A percentile compares a stretch with the other conserved stretches of the same genome.
These are phyloP conservation scores for Candida pseudoviswanathii DNA, from an alignment of 1,139 yeast genomes.

Conservation along the genomic window DNA sequence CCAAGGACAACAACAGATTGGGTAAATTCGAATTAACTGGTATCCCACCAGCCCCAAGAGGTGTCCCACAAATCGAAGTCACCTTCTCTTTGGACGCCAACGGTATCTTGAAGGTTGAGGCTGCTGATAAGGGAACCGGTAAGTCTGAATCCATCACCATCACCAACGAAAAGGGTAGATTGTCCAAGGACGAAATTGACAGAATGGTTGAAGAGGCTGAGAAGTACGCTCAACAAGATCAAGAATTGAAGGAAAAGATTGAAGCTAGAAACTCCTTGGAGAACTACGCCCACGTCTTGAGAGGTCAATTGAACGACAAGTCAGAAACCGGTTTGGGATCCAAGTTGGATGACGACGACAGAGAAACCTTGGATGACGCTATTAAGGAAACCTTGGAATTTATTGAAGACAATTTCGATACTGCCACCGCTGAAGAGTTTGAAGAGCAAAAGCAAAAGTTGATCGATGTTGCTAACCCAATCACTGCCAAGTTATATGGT, in stretches of 20 bases:
- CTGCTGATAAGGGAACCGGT: conserved; percentile 51
- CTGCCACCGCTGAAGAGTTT: conserved; percentile 89
- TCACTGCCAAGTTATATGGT: conserved; percentile 87
- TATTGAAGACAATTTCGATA: conserved; percentile 83
- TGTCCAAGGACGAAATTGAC: conserved; percentile 88
- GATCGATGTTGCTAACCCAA: conserved; percentile 85
- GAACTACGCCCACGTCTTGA: conserved; percentile 48
- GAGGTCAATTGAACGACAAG: conserved; percentile 63
- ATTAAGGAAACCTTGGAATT: conserved; percentile 67
- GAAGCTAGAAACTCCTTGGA: conserved; percentile 60
- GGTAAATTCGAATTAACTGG: conserved; percentile 53
- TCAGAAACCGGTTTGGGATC: conserved; percentile 66
- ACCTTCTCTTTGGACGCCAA: conserved; percentile 51
- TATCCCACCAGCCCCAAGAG: conserved; percentile 53
- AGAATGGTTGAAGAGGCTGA: conserved; percentile 96
- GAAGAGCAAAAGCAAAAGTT: conserved; percentile 92
- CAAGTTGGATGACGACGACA: conserved; percentile 87
- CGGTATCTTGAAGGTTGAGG: conserved; percentile 51
- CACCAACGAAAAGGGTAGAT: conserved; percentile 96
- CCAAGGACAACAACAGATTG: conserved; percentile 47
- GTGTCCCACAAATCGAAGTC: conserved; percentile 52
- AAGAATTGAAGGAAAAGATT: conserved; percentile 75
- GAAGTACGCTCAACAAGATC: conserved; percentile 86
- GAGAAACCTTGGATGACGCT: conserved; percentile 87
- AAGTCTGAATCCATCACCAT: conserved; percentile 92